Percentiles rank a stretch among this genome's conserved stretches.
These are phyloP conservation scores for Globisporangium perplexum DNA, from an alignment of 352 stramenopile genomes.

Conservation along the genomic window DNA sequence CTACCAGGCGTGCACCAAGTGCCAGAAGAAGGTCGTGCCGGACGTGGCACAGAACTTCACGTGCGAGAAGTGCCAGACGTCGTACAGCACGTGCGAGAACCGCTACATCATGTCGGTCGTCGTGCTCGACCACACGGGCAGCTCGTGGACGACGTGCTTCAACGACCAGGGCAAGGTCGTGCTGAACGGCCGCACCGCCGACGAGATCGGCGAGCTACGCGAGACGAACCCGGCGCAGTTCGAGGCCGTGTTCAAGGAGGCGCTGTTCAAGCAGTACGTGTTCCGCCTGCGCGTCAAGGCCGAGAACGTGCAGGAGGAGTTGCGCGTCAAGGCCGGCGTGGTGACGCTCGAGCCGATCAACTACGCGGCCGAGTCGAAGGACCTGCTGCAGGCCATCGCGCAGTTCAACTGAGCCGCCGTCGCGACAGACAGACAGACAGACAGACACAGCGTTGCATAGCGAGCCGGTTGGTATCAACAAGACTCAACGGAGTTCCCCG, in stretches of 20 bases:
- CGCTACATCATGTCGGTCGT: slow-evolving; percentile 95
- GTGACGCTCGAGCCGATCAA: slow-evolving; percentile 91
- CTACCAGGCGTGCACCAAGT: slow-evolving; percentile 86
- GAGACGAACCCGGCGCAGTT: slow-evolving; percentile 86
- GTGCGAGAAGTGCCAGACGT: slow-evolving; percentile 96
- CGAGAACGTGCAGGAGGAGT: slow-evolving; percentile 95
- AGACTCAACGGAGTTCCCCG: too few relatives aligned
- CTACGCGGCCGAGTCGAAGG: slow-evolving; percentile 89
- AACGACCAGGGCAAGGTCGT: slow-evolving; percentile 95
- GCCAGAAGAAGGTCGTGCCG: slow-evolving; percentile 90
- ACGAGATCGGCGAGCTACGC: slow-evolving; percentile 88
- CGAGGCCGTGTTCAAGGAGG: slow-evolving; percentile 92
- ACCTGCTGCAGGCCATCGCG: slow-evolving; percentile 91
- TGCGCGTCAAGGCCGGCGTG: slow-evolving; percentile 91
- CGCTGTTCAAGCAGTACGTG: slow-evolving; percentile 88
- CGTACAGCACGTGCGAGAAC: slow-evolving; percentile 91
- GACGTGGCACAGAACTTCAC: slow-evolving; percentile 93
- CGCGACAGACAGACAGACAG: too few relatives aligned
- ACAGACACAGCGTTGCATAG: too few relatives aligned
- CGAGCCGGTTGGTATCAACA: slow-evolving; percentile 3
- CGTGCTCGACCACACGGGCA: slow-evolving; percentile 92
- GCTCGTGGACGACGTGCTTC: slow-evolving; percentile 95
- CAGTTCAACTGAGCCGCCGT: slow-evolving; percentile 63
- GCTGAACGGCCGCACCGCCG: slow-evolving; percentile 87
- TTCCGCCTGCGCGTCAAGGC: slow-evolving; percentile 92